phyloP scores from a whole-genome alignment of 2,329 filamentous ascomycete species.

The Fusarium buharicum region DNA sequence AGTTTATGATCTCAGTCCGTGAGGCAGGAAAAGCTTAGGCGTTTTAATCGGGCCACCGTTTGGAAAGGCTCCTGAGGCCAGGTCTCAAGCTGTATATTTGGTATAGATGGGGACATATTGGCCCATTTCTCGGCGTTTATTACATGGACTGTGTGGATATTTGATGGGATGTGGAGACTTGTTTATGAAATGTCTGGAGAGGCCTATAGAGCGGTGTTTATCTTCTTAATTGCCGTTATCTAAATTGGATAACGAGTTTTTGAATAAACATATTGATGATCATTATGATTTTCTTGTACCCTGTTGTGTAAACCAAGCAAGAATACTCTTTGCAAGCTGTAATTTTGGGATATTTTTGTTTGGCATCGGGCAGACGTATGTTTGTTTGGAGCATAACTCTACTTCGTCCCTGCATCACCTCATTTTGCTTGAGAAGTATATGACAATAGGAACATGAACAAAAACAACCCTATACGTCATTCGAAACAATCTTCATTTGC shows the following conservation, averaged over 20 bases:
- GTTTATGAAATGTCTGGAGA: constrained; percentile 31
- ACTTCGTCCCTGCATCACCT: no score
- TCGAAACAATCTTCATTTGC: no score
- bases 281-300: background rate
- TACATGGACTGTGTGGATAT: constrained; percentile 34
- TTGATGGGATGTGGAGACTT: constrained; percentile 31
- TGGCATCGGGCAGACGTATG: no score
- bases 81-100: constrained; percentile 41
- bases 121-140: constrained; percentile 43
- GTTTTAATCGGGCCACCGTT: constrained; percentile 13
- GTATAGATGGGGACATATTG: constrained; percentile 43
- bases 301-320: background rate
- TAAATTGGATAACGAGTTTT: constrained; percentile 33
- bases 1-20: constrained; percentile 51
- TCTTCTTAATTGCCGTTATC: constrained; percentile 33
- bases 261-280: constrained; percentile 31
- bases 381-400: no score
- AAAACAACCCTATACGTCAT: no score
- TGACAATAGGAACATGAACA: no score
- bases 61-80: constrained; percentile 19
- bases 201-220: constrained; percentile 35
- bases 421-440: no score
- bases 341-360: no score
- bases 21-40: constrained; percentile 50
- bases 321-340: no score